Base-by-base conservation (phyloP, 2,329 filamentous ascomycete species). In the Fusarium multiceps region DNA sequence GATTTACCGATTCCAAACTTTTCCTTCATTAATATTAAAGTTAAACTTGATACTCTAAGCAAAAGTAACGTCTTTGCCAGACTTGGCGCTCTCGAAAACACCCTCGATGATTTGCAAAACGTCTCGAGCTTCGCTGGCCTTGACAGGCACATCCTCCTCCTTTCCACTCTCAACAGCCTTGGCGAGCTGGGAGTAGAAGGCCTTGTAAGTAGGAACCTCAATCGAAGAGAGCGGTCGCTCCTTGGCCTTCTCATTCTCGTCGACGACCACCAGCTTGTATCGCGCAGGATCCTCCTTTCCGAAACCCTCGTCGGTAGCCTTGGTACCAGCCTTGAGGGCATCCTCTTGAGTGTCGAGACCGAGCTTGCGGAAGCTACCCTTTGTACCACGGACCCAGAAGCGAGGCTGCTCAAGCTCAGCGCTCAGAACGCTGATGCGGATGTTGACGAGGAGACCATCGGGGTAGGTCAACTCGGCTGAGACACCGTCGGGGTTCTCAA, bases 371-470 rank as follows among this genome's bases (percentile, higher is more conserved):
- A 90, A 95, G 75, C 87, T 92, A 1, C 91, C 93, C 79, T 90
- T 89, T 20, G 88, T 88, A 23, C 93, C 93, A 27, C 92, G 84
- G 12, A 94, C 84, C 92, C 92, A 94, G 83, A 90, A 95, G 41
- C 92, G 83, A 63, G 91, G 82, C 82, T 95, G 92, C 66, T 87
- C 83, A 25, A 82, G 83, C 79, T 94, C 92, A 5, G 88, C 87
- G 76, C 89, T 92, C 51, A 93, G 83, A 23, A 92, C 87, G 43
- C 86, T 88, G 60, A 90, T 90, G 77, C 92, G 92, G 49, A 89
- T 88, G 47, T 90, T 90, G 13, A 89, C 92, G 47, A 93, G 78
- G 68, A 91, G 80, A 8, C 89, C 89, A 42, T 83, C 81, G 56
- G 79, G 77, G 77, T 95, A 96, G 63, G 87, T 87, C 54, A 95